phyloP scores from a whole-genome alignment of 257 asterid species.

The Verbascum thapsus region DNA sequence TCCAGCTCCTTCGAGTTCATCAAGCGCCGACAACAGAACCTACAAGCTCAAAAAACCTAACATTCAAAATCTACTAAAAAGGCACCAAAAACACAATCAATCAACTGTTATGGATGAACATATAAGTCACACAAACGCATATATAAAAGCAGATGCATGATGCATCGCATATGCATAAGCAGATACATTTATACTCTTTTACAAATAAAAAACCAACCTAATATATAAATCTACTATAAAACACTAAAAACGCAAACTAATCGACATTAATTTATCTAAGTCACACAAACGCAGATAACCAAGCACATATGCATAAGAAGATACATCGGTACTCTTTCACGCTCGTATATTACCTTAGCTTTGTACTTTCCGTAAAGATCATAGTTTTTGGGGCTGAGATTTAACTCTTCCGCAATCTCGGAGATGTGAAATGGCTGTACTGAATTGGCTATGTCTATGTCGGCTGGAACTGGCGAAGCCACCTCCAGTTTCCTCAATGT shows the following conservation, averaged over 20 bases:
- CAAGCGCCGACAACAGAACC: slow-evolving; percentile 82
- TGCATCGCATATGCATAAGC: no score
- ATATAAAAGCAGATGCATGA: no score
- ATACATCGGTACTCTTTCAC: no score
- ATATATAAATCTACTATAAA: no score
- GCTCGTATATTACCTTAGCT: slow-evolving; percentile 57
- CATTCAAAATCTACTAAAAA: background rate
- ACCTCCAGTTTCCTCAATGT: slow-evolving; percentile 72
- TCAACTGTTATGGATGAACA: no score
- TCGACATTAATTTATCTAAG: no score
- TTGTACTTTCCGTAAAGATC: slow-evolving; percentile 93
- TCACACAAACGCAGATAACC: no score
- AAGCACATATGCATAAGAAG: no score
- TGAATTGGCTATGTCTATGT: slow-evolving; percentile 93
- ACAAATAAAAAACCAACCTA: no score
- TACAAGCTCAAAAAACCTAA: slow-evolving; percentile 31
- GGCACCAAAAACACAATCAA: background rate
- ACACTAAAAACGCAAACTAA: no score
- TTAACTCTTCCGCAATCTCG: slow-evolving; percentile 77
- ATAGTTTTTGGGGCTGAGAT: slow-evolving; percentile 64
- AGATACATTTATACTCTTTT: no score
- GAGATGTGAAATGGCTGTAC: slow-evolving; percentile 79
- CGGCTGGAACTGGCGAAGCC: slow-evolving; percentile 86
- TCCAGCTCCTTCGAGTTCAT: slow-evolving; percentile 58
- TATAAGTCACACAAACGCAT: no score